A percentile compares a stretch with the other conserved stretches of the same genome.
Evolutionary conservation across 345 rosid genomes (phyloP).

Genomic region (Raphanus raphanistrum): DNA sequence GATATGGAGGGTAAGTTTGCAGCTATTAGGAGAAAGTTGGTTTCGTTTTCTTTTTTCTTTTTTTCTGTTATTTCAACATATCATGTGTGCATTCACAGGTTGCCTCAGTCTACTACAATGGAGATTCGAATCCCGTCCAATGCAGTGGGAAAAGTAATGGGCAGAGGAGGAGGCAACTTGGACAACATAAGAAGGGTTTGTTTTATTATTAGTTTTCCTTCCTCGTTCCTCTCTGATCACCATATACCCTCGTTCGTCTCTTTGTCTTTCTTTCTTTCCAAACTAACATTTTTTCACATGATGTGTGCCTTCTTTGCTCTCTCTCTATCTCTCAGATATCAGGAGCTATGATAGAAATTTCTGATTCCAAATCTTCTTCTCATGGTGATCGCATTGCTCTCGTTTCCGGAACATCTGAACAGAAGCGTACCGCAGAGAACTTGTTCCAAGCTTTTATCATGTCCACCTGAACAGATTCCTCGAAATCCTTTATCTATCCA

Average conservation of each 20-base stretch:
- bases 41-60: background rate
- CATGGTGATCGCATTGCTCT: conserved; percentile 85
- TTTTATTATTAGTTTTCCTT: conserved; percentile 22
- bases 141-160: conserved; percentile 90
- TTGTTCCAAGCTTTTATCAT: conserved; percentile 95
- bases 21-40: background rate
- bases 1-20: conserved; percentile 71
- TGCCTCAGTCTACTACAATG: conserved; percentile 55
- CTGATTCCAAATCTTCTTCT: conserved; percentile 71
- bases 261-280: background rate
- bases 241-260: conserved; percentile 9
- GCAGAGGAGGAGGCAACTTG: conserved; percentile 74
- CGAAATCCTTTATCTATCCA: conserved; percentile 23
- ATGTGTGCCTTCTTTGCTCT: conserved; percentile 9
- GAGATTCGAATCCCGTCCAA: conserved; percentile 82
- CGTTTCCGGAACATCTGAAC: conserved; percentile 87
- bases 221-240: conserved; percentile 11
- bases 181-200: conserved; percentile 83
- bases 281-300: conserved; percentile 34
- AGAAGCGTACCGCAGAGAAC: conserved; percentile 89
- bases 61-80: background rate
- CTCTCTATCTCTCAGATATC: conserved; percentile 67
- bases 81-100: conserved; percentile 43
- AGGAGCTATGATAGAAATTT: conserved; percentile 92
- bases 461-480: conserved; percentile 56